Evolutionary conservation across 345 rosid genomes (phyloP).

Genomic region (Aquilaria yunnanensis): DNA sequence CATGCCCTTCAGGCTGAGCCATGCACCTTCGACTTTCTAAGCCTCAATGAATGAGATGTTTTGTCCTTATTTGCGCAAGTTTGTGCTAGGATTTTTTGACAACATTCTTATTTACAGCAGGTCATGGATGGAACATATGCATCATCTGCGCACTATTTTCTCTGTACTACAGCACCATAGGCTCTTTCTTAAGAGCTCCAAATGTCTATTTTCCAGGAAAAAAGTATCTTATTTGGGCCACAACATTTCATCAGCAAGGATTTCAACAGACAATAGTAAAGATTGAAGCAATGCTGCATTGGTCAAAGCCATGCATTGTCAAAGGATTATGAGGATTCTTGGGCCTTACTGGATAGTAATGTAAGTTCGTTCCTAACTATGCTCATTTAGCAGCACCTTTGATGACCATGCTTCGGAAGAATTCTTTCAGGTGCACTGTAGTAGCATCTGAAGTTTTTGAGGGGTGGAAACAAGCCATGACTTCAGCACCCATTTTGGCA

Average conservation of each 20-base stretch:
- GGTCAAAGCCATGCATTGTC: background rate
- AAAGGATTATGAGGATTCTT: background rate
- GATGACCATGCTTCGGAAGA: background rate
- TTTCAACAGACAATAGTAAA: background rate
- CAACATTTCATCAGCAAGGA: background rate
- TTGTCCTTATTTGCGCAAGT: background rate
- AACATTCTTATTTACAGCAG: background rate
- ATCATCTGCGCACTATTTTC: background rate
- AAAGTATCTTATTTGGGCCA: background rate
- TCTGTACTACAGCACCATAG: background rate
- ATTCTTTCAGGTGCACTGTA: background rate
- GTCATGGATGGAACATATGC: background rate
- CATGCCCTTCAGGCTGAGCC: background rate
- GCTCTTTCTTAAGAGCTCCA: background rate
- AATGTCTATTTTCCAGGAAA: background rate
- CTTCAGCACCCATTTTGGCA: background rate
- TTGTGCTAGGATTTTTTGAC: background rate
- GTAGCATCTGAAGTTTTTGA: background rate
- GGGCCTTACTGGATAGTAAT: background rate
- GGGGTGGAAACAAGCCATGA: background rate
- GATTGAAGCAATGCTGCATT: background rate
- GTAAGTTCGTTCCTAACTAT: background rate
- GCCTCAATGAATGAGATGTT: background rate
- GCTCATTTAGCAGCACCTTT: background rate
- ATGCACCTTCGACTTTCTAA: background rate